Evolutionary conservation across 1,284 basidiomycete genomes (phyloP).

Genomic region (Sporisorium scitamineum): DNA sequence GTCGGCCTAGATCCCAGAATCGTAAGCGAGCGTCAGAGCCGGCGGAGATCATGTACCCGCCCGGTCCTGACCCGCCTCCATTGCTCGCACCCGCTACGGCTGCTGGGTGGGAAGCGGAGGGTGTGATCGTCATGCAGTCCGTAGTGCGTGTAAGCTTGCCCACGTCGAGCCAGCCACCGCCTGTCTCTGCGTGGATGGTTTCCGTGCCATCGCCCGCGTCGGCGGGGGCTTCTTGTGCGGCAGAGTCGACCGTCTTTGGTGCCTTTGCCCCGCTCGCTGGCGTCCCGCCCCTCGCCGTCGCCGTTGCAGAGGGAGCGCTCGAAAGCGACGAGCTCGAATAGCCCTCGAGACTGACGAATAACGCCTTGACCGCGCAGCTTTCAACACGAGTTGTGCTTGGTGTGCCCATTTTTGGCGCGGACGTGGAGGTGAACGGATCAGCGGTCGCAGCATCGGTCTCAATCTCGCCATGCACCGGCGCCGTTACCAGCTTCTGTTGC

Average conservation of each 20-base stretch:
- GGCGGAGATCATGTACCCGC: slow-evolving; percentile 81
- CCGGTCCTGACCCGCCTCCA: slow-evolving; percentile 53
- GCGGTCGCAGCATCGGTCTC: neutral
- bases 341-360: slow-evolving; percentile 57
- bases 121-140: slow-evolving; percentile 9
- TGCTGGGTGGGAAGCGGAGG: neutral
- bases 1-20: slow-evolving; percentile 80
- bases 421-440: slow-evolving; percentile 13
- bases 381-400: neutral
- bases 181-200: slow-evolving; percentile 18
- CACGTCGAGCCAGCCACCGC: slow-evolving; percentile 61
- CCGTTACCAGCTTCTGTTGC: neutral
- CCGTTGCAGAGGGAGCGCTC: neutral
- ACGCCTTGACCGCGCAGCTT: slow-evolving; percentile 43
- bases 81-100: neutral
- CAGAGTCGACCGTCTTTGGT: neutral
- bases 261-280: neutral
- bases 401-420: neutral
- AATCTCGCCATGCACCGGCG: neutral
- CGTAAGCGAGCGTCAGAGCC: slow-evolving; percentile 84
- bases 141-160: slow-evolving; percentile 39
- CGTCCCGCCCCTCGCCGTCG: too few species aligned
- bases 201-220: slow-evolving; percentile 20
- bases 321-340: slow-evolving; percentile 49
- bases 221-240: neutral